A percentile compares a stretch with the other conserved stretches of the same genome.
These are phyloP conservation scores for Flaveria trinervia DNA, from an alignment of 129 eudicot species.

Conservation along the genomic window DNA sequence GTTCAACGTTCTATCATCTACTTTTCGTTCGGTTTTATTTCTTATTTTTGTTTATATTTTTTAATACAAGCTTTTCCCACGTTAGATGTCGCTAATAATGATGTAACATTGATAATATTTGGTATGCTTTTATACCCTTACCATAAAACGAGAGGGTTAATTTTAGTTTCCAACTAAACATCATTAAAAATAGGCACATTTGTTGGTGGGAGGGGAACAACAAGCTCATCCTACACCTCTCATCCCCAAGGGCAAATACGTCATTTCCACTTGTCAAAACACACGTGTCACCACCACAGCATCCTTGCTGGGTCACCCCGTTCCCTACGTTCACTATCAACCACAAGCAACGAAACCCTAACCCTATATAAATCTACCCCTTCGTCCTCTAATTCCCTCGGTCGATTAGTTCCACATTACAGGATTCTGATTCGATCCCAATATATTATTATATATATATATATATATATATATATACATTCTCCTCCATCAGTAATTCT, in stretches of 20 bases:
- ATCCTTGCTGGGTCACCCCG: not conserved
- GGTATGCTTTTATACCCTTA: no score
- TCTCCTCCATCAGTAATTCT: constrained; percentile 6
- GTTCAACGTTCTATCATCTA: no score
- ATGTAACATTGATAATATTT: no score
- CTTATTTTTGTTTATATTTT: no score
- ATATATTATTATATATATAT: not conserved
- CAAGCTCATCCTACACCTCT: not conserved
- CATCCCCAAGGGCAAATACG: not conserved
- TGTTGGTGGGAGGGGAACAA: not conserved
- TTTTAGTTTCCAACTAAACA: no score
- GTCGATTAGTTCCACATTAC: constrained; percentile 34
- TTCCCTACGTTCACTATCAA: constrained; percentile 11
- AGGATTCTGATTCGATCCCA: constrained; percentile 35
- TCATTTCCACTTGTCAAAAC: not conserved
- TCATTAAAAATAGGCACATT: no score
- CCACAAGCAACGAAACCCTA: constrained; percentile 20
- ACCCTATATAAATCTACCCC: constrained; percentile 30
- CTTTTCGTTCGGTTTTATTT: no score
- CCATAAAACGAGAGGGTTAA: no score
- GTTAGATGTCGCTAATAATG: no score
- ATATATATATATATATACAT: not conserved
- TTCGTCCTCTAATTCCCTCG: constrained; percentile 19
- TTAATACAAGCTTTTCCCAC: no score
- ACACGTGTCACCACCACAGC: constrained; percentile 25